These are phyloP conservation scores for Stereum hirsutum DNA, from an alignment of 1,284 basidiomycete genomes.

Conservation along the genomic window DNA sequence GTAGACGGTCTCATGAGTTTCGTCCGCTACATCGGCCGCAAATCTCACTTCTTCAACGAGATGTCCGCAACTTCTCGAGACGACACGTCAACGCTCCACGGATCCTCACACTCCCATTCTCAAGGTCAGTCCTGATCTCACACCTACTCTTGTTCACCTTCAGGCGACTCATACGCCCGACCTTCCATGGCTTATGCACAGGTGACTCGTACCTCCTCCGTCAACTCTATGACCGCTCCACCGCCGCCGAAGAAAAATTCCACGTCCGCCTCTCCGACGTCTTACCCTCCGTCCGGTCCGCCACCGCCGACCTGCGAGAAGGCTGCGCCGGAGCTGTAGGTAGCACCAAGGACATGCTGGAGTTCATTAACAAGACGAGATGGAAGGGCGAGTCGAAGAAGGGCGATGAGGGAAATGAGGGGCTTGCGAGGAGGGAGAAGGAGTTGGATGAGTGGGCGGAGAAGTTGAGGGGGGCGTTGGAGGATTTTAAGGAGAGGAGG, in stretches of 20 bases:
- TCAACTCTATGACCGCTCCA: constrained; percentile 24
- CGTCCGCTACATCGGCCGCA: constrained; percentile 15
- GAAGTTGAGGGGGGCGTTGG: constrained; percentile 26
- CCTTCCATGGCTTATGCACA: too few species aligned
- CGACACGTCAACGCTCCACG: background rate
- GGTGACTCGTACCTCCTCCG: constrained; percentile 33
- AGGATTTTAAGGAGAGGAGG: constrained; percentile 27
- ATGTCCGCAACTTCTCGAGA: background rate
- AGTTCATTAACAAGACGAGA: constrained; percentile 37
- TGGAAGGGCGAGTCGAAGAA: constrained; percentile 23
- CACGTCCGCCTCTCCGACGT: constrained; percentile 34
- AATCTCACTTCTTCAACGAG: background rate
- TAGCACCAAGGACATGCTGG: constrained; percentile 25
- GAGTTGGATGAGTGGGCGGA: constrained; percentile 29
- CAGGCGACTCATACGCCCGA: background rate
- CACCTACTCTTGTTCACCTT: background rate
- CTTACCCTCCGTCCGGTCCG: constrained; percentile 34
- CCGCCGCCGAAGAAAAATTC: constrained; percentile 25
- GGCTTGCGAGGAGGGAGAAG: constrained; percentile 15
- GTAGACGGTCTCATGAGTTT: constrained; percentile 23
- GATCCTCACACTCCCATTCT: too few species aligned
- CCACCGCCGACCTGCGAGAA: constrained; percentile 33
- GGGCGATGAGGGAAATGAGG: constrained; percentile 13
- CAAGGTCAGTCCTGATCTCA: too few species aligned
- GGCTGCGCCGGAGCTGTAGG: constrained; percentile 27